Evolutionary conservation across 2,329 filamentous ascomycete species (phyloP).

Genomic region (Aureobasidium leucospermi): DNA sequence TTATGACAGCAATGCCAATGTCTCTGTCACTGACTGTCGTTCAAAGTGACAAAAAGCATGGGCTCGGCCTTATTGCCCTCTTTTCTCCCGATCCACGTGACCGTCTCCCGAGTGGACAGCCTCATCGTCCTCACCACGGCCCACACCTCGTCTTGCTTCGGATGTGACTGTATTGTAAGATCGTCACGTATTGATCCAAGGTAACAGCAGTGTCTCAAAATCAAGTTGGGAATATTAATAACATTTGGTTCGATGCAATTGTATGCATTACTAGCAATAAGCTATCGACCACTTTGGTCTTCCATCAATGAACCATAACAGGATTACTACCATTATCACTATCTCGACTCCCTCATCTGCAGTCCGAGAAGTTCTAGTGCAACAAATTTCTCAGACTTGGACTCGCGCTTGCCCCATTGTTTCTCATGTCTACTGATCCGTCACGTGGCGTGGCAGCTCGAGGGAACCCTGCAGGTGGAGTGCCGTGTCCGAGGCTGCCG

Average conservation of each 20-base stretch:
- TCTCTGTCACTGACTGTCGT: conserved; percentile 9
- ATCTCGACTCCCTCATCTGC: neutral
- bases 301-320: neutral
- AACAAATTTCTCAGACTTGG: conserved; percentile 42
- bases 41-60: conserved; percentile 12
- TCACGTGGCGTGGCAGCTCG: conserved; percentile 22
- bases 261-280: neutral
- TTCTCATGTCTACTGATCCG: conserved; percentile 19
- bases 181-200: no score
- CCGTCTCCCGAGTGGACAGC: neutral
- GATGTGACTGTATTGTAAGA: neutral
- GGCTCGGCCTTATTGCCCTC: neutral
- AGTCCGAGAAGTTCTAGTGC: conserved; percentile 24
- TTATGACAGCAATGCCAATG: conserved; percentile 14
- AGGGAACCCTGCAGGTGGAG: neutral
- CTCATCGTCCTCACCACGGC: no score
- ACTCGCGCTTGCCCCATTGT: conserved; percentile 36
- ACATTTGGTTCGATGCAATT: neutral
- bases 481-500: neutral
- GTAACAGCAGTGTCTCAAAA: neutral
- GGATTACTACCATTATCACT: no score
- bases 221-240: neutral
- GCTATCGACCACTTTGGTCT: neutral
- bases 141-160: neutral
- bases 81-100: neutral